Conservation (phyloP, 495 filamentous ascomycete genomes). For the Alectoria sarmentosa region DNA sequence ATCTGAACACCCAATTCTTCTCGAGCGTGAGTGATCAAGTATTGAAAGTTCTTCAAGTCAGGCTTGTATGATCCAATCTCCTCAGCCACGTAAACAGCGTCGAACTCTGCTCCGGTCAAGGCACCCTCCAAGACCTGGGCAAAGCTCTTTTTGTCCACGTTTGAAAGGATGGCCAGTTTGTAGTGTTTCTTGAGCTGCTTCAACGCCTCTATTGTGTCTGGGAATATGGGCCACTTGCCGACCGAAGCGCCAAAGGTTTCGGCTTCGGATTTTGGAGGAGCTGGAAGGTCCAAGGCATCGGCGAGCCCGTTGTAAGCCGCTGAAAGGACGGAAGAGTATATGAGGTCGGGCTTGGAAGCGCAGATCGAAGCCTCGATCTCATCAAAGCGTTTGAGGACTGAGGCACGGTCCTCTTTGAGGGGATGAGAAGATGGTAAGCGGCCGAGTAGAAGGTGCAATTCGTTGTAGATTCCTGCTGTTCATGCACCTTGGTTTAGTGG, state of each 20-base stretch:
- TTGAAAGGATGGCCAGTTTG: constrained; percentile 65
- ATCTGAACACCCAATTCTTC: constrained; percentile 48
- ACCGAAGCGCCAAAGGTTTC: constrained; percentile 47
- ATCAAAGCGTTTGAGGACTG: constrained; percentile 33
- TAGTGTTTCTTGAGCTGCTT: constrained; percentile 49
- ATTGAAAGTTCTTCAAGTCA: constrained; percentile 55
- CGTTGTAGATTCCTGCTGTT: constrained; percentile 32
- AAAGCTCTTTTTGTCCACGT: constrained; percentile 62
- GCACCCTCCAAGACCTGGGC: constrained; percentile 43
- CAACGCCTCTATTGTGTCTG: constrained; percentile 56
- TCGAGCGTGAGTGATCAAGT: constrained; percentile 49
- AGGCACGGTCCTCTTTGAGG: constrained; percentile 33
- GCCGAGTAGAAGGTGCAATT: constrained; percentile 38
- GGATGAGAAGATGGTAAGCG: constrained; percentile 38
- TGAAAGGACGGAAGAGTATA: constrained; percentile 52
- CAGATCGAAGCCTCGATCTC: constrained; percentile 42
- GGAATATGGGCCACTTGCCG: constrained; percentile 56
- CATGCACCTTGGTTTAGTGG: constrained; percentile 18
- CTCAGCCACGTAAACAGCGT: constrained; percentile 66
- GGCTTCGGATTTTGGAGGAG: constrained; percentile 32
- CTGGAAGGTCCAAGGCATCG: constrained; percentile 33
- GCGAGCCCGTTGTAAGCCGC: constrained; percentile 44
- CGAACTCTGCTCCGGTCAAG: constrained; percentile 48
- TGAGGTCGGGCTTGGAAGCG: constrained; percentile 41
- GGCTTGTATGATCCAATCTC: constrained; percentile 75